Base-by-base conservation (phyloP, 1,284 basidiomycete genomes). In the Coniferiporia weirii region DNA sequence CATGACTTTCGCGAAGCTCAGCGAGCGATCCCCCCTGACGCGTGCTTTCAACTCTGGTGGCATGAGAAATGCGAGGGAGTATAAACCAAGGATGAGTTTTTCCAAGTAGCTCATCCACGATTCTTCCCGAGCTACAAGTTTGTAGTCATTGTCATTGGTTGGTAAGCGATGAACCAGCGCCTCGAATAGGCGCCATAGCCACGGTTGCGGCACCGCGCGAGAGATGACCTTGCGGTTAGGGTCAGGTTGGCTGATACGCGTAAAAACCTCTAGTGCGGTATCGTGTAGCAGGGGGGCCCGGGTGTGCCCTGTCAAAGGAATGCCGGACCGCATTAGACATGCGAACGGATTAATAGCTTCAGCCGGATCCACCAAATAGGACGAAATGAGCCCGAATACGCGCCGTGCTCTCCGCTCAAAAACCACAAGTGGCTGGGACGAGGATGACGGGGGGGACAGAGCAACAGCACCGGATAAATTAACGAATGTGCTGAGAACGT, bases 61-160 rank as follows among this genome's bases (percentile, higher is more conserved):
- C 4, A 93, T 83, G 51, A 96, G 77, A 77, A 95, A 98, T 7
- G 88, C 85, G 61, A 98, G 75, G 38, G 89, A 87, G 75, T 97
- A 98, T 44, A 97, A 80, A 15, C 83, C 83, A 77, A 95, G 83
- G 19, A 89, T 79, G 47, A 83, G 75, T 61, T 90, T 87, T 75
- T 96, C 93, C 63, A 89, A 74, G 70, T 93, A 91, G 45, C 85
- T 83, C 48, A 95, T 73, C 81, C 91, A 91, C 19, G 78, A 67
- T 61, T 81, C 78, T 53, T 89, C 84, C 63, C 87, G 74, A 52
- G 77, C 74, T 61, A 74, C 69, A 66, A 85, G 73, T 63, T 84
- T 79, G 67, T 92, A 92, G 71, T 98, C 94, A 36, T 79, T 72
- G 61, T 90, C 85, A 19, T 82, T 75, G 59, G 95, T 73, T 5